phyloP scores from a whole-genome alignment of 345 rosid genomes.

The Durio zibethinus region DNA sequence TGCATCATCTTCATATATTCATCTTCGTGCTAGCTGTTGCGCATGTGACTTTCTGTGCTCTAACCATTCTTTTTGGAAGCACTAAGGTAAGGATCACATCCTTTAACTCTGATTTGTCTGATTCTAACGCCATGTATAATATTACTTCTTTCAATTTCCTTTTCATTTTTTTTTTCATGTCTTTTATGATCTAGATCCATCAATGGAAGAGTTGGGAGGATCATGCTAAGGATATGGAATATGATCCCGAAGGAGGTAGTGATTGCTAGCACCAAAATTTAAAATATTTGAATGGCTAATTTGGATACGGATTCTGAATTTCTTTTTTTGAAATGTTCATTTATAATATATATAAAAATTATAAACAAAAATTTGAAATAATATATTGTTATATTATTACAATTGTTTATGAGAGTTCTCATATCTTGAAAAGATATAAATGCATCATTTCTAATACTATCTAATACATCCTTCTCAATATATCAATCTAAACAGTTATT shows the following conservation, averaged over 20 bases:
- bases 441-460: no score
- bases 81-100: conserved; percentile 40
- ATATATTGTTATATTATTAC: no score
- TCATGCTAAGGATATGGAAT: conserved; percentile 19
- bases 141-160: neutral
- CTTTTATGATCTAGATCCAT: conserved; percentile 37
- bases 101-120: neutral
- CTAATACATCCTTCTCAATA: no score
- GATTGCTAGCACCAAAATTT: neutral
- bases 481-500: no score
- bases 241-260: conserved; percentile 37
- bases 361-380: no score
- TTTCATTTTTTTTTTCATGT: neutral
- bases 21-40: conserved; percentile 74
- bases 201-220: conserved; percentile 73
- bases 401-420: no score
- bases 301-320: no score
- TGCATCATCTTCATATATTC: conserved; percentile 82
- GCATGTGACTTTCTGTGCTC: conserved; percentile 69
- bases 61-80: conserved; percentile 75
- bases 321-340: no score
- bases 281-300: neutral
- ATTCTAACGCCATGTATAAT: neutral
- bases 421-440: no score
- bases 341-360: no score